phyloP scores from a whole-genome alignment of 495 filamentous ascomycete species.

The Daldinia bambusicola region DNA sequence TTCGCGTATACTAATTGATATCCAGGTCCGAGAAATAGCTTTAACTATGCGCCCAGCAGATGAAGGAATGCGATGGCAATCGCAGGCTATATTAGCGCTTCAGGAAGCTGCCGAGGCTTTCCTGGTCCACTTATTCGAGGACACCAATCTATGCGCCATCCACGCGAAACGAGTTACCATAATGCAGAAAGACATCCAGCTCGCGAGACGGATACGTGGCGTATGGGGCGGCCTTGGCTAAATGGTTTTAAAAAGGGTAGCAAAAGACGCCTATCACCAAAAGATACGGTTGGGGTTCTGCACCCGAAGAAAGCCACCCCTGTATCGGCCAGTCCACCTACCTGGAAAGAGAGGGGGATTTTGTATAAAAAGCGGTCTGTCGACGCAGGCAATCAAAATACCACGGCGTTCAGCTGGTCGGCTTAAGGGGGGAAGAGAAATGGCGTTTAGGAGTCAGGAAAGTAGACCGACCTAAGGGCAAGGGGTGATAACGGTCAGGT shows the following conservation, averaged over 20 bases:
- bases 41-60: constrained; percentile 61
- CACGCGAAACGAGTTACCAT: constrained; percentile 97
- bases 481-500: constrained; percentile 8
- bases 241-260: constrained; percentile 4
- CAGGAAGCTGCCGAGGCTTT: constrained; percentile 95
- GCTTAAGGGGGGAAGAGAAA: constrained; percentile 8
- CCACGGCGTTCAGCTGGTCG: constrained; percentile 29
- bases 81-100: constrained; percentile 86
- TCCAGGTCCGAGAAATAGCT: constrained; percentile 85
- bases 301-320: neutral
- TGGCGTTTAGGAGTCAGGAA: constrained; percentile 32
- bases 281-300: neutral
- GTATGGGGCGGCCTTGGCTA: constrained; percentile 64
- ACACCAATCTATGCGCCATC: constrained; percentile 93
- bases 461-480: constrained; percentile 2
- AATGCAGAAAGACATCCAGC: constrained; percentile 96
- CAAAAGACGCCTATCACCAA: neutral
- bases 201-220: constrained; percentile 82
- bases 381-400: constrained; percentile 15
- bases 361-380: constrained; percentile 21
- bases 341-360: neutral
- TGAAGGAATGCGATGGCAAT: constrained; percentile 85
- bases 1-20: constrained; percentile 25
- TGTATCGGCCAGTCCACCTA: neutral
- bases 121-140: constrained; percentile 92